phyloP scores from a whole-genome alignment of 2,329 filamentous ascomycete species.

The Ophiostoma piceae region DNA sequence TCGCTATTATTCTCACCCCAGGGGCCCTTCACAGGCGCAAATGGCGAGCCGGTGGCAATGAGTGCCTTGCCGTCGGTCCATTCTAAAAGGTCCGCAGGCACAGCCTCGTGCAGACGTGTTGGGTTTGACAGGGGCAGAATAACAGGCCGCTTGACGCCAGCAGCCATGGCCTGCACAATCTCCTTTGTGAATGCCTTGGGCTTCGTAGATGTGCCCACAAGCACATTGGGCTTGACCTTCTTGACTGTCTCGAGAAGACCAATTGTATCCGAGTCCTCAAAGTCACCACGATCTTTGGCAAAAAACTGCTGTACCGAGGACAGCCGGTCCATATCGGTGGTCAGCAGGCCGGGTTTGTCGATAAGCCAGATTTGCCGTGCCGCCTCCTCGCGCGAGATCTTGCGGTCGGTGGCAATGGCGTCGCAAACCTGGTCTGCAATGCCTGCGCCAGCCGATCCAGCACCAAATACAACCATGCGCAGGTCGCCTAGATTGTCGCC shows the following conservation, averaged over 20 bases:
- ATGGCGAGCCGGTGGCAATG: conserved; percentile 79
- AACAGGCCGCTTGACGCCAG: conserved; percentile 66
- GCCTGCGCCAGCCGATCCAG: conserved; percentile 75
- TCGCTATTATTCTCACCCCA: conserved; percentile 47
- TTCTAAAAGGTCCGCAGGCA: conserved; percentile 65
- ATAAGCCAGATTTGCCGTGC: conserved; percentile 76
- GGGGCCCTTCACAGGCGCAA: conserved; percentile 62
- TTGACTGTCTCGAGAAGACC: conserved; percentile 61
- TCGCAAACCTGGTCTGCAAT: conserved; percentile 82
- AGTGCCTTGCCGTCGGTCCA: conserved; percentile 77
- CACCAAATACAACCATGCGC: conserved; percentile 70
- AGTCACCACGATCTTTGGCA: conserved; percentile 59
- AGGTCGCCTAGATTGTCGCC: conserved; percentile 62
- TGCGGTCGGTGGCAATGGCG: conserved; percentile 65
- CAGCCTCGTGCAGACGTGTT: conserved; percentile 75
- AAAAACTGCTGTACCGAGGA: conserved; percentile 64
- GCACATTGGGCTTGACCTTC: conserved; percentile 68
- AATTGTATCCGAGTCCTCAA: conserved; percentile 35
- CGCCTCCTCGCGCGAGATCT: conserved; percentile 67
- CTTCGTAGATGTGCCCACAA: conserved; percentile 78
- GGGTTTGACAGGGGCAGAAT: conserved; percentile 82
- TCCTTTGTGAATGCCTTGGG: conserved; percentile 71
- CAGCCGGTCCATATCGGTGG: conserved; percentile 45
- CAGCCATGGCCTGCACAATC: conserved; percentile 68
- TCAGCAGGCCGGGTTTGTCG: conserved; percentile 73